Conservation (phyloP, 306 rosid species). For the Corylus avellana region DNA sequence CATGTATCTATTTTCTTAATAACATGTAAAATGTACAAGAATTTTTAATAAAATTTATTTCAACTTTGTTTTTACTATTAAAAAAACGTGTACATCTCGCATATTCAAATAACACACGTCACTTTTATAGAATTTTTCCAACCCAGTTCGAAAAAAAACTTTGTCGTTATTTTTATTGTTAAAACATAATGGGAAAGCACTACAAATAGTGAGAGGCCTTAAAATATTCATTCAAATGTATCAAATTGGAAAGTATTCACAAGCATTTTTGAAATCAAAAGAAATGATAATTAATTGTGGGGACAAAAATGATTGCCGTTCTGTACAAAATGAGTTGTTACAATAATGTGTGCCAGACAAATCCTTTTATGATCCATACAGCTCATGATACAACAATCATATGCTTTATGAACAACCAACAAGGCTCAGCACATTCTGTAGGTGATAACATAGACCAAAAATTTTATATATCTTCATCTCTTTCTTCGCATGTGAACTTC, state of each 20-base stretch:
- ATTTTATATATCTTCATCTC: background rate
- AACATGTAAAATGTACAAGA: no score
- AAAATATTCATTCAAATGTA: no score
- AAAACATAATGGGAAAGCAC: no score
- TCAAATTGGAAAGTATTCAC: background rate
- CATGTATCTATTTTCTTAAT: no score
- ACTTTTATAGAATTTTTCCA: no score
- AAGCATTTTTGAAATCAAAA: background rate
- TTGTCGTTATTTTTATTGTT: no score
- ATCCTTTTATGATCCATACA: background rate
- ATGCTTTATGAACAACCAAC: background rate
- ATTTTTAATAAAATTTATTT: no score
- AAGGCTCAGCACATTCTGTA: background rate
- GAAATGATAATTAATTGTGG: background rate
- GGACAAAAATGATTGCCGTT: conserved; percentile 15
- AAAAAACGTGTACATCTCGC: no score
- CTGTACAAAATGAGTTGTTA: background rate
- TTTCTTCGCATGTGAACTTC: conserved; percentile 16
- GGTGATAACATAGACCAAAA: background rate
- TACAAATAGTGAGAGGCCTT: no score
- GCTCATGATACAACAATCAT: background rate
- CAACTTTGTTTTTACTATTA: no score
- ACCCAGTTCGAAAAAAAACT: no score
- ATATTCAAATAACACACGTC: no score
- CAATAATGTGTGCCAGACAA: background rate